Evolutionary conservation across 2,329 filamentous ascomycete species (phyloP), one percentile per base, ranked within the genome.

Genomic region (Dactylonectria estremocensis): DNA sequence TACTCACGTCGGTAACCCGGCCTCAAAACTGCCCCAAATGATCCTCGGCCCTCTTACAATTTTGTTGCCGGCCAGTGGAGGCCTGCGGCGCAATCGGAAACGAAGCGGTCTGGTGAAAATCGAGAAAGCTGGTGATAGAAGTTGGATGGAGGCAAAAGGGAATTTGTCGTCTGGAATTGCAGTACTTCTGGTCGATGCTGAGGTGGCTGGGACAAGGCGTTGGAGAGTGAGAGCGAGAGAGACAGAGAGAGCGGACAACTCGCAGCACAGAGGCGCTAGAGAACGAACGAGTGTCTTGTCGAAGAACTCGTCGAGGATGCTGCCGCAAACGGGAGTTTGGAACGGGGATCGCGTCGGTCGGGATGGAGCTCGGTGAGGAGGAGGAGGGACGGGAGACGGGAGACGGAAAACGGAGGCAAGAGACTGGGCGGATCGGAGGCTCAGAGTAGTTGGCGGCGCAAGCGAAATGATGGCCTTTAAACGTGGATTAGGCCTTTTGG

Each of bases 401-500:
- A 72, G 50, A 64, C 63, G 69, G 70, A 65, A 57, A 69, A 74
- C 69, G 66, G 69, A 69, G 56, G 64, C 69, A 68, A 75, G 64
- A 75, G 57, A 75, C 74, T 74, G 74, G 77, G 76, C 79, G 81
- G 82, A 80, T 81, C 80, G 79, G 80, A 83, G 81, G 83, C 83
- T 84, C 81, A 84, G 79, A 79, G 79, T 79, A 78, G 78, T 78
- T 80, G 80, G 81, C 81, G 81, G 80, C 80, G 80, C 83, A 86
- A 86, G 84, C 84, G 85, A 87, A 78, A 86, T 86, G 84, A 85
- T 82, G 83, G 80, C 80, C 80, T 80, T 79, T 79, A 79, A 82
- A 80, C 79, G 80, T 81, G 80, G 73, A 72, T 80, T 81, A 77
- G 80, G 77, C 67, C 68, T 73, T 58, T 28, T 73, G 78, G 74